Evolutionary conservation across 345 rosid genomes (phyloP), one percentile per base, ranked within the genome.

Genomic region (Atalantia buxifolia): DNA sequence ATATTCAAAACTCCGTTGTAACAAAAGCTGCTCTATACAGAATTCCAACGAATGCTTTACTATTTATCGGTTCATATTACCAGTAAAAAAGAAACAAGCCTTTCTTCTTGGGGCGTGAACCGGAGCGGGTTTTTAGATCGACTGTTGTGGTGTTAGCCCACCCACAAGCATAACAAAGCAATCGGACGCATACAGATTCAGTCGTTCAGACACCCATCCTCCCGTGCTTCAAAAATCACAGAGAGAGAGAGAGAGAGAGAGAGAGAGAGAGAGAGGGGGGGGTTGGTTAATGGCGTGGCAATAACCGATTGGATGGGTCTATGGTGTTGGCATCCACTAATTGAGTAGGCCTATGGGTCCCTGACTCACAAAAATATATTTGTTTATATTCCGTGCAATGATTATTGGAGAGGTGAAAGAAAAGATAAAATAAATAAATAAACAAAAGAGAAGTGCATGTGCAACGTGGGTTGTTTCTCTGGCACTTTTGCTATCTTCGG

Each of bases 371-470:
- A 9, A 60, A 24, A 61, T 59, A 66, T 69, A 62, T 78, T 77
- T 74, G 69, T 81, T 81, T 81, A 76, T 64, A 66, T 71, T 83
- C 82, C 80, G 85, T 81, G 87, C 88, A 88, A 86, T 85, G 88
- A 86, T 86, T 80, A 69, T 77, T 80, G 83, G 77, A 30, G 74
- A 42, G 76, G 85, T 66, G 86, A 72, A 79, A 76, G 71, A 68
- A 75, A 77, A 57, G 21, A 76, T 69, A 19, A 53, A 53, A 53
- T 16, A 18, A 53, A 18, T 53, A 53, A 53, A 16, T 18, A 84
- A 82, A 75, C 66, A 78, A 83, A 64, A 31, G 69, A 31, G 24
- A 64, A 77, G 74, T 78, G 90, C 89, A 87, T 87, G 89, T 85
- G 90, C 88, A 60, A 59, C 74, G 88, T 78, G 80, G 80, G 86